A percentile compares a stretch with the other conserved stretches of the same genome.
These are phyloP conservation scores for Boletellus ananas DNA, from an alignment of 768 basidiomycete genomes.

Conservation along the genomic window DNA sequence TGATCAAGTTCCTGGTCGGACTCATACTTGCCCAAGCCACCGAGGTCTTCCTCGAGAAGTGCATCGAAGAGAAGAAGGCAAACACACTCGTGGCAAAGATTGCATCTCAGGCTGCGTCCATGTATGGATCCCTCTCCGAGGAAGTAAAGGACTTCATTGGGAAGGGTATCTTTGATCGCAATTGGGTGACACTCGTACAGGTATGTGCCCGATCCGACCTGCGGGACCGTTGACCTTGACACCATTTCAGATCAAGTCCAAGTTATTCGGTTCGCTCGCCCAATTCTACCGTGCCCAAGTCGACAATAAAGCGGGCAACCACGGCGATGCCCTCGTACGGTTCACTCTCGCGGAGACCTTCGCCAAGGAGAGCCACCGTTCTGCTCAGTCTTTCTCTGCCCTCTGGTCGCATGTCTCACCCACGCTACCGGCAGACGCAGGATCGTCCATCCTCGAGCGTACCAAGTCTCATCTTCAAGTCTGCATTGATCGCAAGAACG, in stretches of 20 bases:
- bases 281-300: constrained; percentile 85
- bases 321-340: constrained; percentile 84
- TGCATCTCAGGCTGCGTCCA: constrained; percentile 71
- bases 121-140: constrained; percentile 82
- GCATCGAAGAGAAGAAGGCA: constrained; percentile 87
- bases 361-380: constrained; percentile 79
- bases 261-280: constrained; percentile 80
- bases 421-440: constrained; percentile 84
- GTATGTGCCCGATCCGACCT: constrained; percentile 34
- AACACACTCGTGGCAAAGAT: constrained; percentile 77
- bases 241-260: constrained; percentile 73
- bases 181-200: constrained; percentile 88
- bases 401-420: constrained; percentile 73
- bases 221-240: constrained; percentile 1
- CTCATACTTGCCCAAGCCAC: constrained; percentile 91
- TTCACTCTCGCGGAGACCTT: constrained; percentile 70
- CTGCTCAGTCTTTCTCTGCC: constrained; percentile 64
- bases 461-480: constrained; percentile 79
- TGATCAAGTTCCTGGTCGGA: constrained; percentile 89
- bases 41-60: constrained; percentile 95
- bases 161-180: constrained; percentile 91
- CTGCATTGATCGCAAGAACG: constrained; percentile 67
- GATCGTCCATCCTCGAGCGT: constrained; percentile 72
- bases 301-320: constrained; percentile 70
- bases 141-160: constrained; percentile 97